phyloP scores from a whole-genome alignment of 1,284 basidiomycete species.

The Cerioporus squamosus region DNA sequence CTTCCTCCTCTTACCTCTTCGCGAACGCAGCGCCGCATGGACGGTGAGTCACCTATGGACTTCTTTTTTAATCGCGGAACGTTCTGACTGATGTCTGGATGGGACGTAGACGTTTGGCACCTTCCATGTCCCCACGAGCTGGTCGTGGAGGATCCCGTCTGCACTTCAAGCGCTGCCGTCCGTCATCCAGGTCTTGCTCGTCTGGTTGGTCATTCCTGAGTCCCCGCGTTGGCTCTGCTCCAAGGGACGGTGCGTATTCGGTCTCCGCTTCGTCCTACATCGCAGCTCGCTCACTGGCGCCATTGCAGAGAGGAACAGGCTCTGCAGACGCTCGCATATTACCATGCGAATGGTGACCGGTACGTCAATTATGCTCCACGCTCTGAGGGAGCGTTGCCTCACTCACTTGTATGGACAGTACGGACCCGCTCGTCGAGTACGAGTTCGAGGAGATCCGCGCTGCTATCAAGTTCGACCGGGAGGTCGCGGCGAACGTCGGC shows the following conservation, averaged over 20 bases:
- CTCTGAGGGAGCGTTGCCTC: neutral
- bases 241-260: constrained; percentile 49
- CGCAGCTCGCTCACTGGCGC: too few relatives aligned
- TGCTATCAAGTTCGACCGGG: constrained; percentile 53
- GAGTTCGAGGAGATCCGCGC: constrained; percentile 67
- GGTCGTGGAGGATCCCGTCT: constrained; percentile 67
- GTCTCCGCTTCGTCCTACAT: neutral
- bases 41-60: constrained; percentile 29
- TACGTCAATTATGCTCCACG: constrained; percentile 27
- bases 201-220: constrained; percentile 58
- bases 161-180: constrained; percentile 64
- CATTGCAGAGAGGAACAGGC: constrained; percentile 43
- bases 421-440: constrained; percentile 62
- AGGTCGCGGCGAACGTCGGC: constrained; percentile 45
- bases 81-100: constrained; percentile 5
- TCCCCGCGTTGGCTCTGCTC: constrained; percentile 64
- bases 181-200: constrained; percentile 53
- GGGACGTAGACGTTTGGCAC: constrained; percentile 55
- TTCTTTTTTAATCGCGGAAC: too few relatives aligned
- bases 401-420: constrained; percentile 28
- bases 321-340: constrained; percentile 52
- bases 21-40: constrained; percentile 50
- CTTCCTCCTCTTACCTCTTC: neutral
- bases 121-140: constrained; percentile 53
- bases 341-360: constrained; percentile 57